Evolutionary conservation across 2,329 filamentous ascomycete genomes (phyloP), one percentile per base, ranked within the genome.

Genomic region (Aspergillus unguis): DNA sequence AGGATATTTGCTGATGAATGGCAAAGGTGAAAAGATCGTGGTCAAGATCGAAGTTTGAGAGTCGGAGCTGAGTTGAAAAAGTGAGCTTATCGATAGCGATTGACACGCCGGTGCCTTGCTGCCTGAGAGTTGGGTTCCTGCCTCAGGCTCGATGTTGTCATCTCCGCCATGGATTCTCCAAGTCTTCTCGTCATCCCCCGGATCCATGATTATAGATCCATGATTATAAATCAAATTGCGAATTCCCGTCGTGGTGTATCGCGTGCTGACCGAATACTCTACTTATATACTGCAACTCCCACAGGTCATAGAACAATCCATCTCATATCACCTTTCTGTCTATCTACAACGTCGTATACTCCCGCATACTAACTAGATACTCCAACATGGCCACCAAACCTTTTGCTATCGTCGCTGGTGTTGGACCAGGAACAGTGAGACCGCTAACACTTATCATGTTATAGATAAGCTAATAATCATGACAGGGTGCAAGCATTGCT

Each of bases 401-500:
- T 44, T 65, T 77, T 55, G 75, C 75, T 32, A 66, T 77, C 37
- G 71, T 78, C 49, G 75, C 74, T 31, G 75, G 75, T 31, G 75
- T 77, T 17, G 75, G 75, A 8, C 72, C 75, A 36, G 75, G 75
- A 44, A 77, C 74, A 36, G 71, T 73, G 70, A 32, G 59, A 42
- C 29, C 40, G 17, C 17, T 17, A 17, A 17, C 17, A 17, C 17
- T 17, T 17, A 17, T 17, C 17, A 17, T 17, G 17, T 17, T 17
- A 17, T 17, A 17, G 17, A 17, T 44, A 31, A 25, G 7, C 36
- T 37, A 32, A 44, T 23, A 38, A 9, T 4, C 36, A 36, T 10
- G 17, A 28, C 35, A 74, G 63, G 83, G 83, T 27, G 82, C 82
- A 10, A 76, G 80, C 2, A 77, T 86, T 10, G 83, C 83, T 31